These are phyloP conservation scores for Erysimum pusillum DNA, from an alignment of 441 rosid species.

Conservation along the genomic window DNA sequence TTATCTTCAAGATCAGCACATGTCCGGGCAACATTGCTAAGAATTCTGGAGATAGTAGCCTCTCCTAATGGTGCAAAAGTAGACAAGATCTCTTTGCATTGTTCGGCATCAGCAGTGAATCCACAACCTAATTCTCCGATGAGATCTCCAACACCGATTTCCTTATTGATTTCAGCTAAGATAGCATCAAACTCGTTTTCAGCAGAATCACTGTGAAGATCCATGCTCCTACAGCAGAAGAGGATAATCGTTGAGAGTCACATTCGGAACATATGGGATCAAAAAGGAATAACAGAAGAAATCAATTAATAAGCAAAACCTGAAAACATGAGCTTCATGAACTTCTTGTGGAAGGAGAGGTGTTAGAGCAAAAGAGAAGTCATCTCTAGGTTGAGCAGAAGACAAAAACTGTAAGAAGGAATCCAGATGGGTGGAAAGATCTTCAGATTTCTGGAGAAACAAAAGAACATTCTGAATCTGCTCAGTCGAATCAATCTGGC, in stretches of 20 bases:
- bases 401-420: conserved; percentile 78
- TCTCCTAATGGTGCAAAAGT: conserved; percentile 76
- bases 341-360: conserved; percentile 75
- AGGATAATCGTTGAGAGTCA: conserved; percentile 26
- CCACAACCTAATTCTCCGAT: conserved; percentile 93
- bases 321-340: conserved; percentile 63
- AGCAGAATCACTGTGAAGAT: conserved; percentile 55
- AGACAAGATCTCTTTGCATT: conserved; percentile 85
- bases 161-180: conserved; percentile 89
- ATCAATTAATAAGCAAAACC: conserved; percentile 53
- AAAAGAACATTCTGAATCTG: conserved; percentile 76
- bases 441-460: conserved; percentile 85
- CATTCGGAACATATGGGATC: conserved; percentile 20
- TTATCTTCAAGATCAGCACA: conserved; percentile 75
- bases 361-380: conserved; percentile 60
- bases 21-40: conserved; percentile 66
- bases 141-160: conserved; percentile 76
- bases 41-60: conserved; percentile 73
- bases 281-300: conserved; percentile 26
- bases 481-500: conserved; percentile 63
- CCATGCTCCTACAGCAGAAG: conserved; percentile 58
- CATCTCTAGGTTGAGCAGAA: conserved; percentile 67
- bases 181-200: conserved; percentile 82
- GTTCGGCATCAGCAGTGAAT: conserved; percentile 77
- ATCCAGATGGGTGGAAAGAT: conserved; percentile 75